Evolutionary conservation across 75 land plant genomes (phyloP), one percentile per base, ranked within the genome.

Genomic region (Isoetes taiwanensis): DNA sequence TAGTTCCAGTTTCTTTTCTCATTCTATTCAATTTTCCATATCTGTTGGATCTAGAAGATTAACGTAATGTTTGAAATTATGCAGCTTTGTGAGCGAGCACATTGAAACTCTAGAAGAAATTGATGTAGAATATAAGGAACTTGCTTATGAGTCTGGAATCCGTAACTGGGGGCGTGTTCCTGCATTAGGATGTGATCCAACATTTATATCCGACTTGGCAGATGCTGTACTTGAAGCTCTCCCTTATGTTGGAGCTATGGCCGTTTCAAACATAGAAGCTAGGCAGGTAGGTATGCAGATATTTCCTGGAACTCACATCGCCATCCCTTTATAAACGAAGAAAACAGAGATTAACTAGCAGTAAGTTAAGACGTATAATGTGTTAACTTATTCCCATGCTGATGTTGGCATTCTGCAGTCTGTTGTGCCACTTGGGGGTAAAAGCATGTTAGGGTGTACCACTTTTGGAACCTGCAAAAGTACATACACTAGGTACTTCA

Each of bases 21-120:
- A n/a, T n/a, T n/a, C 28, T 24, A 11, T 19, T 52, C n/a, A 16
- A 28, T 33, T 11, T 16, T 28, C 21, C 32, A 34, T 16, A 57
- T 57, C 21, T 57, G 20, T 34, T 9, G 11, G 14, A 14, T 17
- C n/a, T 57, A 14, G 17, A 35, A 34, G 8, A 2, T 32, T 23
- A 1, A 8, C 10, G 3, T n/a, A 1, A 4, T 19, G 30, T 3
- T 32, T 10, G 31, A 21, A 37, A 1, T 33, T 23, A 65, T 24
- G 14, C 76, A 86, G 93, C 46, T 86, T 86, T 71, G 93, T 86
- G 43, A 86, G 93, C 34, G 93, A 86, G 73, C 87, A 86, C 63
- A 86, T 86, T 42, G 93, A 86, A 27, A 86, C 93, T 3, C 70
- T 86, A 6, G 93, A 86, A 43, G 93, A 83, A 63, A 86, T 86